Conservation (phyloP, 495 filamentous ascomycete genomes). For the Talaromyces thailandensis region DNA sequence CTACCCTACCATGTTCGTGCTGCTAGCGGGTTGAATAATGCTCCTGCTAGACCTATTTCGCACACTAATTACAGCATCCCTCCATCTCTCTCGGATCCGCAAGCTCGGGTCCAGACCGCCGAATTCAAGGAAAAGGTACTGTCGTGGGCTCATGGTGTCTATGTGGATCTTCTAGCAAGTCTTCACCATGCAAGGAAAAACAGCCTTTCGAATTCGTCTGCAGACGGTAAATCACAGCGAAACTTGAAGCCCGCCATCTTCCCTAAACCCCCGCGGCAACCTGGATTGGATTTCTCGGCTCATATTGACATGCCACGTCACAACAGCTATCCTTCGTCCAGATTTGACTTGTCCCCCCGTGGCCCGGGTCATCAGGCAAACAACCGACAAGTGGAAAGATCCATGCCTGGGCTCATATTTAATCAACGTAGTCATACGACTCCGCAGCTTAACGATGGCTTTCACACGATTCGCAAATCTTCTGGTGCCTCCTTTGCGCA, state of each 20-base stretch:
- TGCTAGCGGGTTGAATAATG: slow-evolving; percentile 3
- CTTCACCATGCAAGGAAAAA: slow-evolving; percentile 54
- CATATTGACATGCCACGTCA: slow-evolving; percentile 22
- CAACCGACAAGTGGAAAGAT: slow-evolving; percentile 8
- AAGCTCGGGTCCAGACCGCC: slow-evolving; percentile 30
- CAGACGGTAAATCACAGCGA: slow-evolving; percentile 24
- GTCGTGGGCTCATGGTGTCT: slow-evolving; percentile 77
- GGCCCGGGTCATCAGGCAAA: slow-evolving; percentile 11
- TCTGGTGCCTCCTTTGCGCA: slow-evolving; percentile 23
- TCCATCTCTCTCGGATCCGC: background rate
- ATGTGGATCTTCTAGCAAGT: slow-evolving; percentile 73
- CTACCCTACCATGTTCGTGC: slow-evolving; percentile 27
- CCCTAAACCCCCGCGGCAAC: slow-evolving; percentile 52
- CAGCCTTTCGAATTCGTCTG: slow-evolving; percentile 24
- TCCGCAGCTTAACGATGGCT: slow-evolving; percentile 15
- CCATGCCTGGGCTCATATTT: background rate
- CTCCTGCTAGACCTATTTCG: background rate
- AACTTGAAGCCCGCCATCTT: slow-evolving; percentile 50
- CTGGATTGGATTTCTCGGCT: slow-evolving; percentile 32
- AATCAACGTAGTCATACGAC: slow-evolving; percentile 16
- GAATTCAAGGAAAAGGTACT: slow-evolving; percentile 76
- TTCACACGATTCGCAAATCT: slow-evolving; percentile 24
- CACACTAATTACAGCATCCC: background rate
- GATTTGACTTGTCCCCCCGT: slow-evolving; percentile 24
- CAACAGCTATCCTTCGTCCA: slow-evolving; percentile 32